These are phyloP conservation scores for Sporothrix curviconia DNA, from an alignment of 2,329 filamentous ascomycete genomes.

Conservation along the genomic window DNA sequence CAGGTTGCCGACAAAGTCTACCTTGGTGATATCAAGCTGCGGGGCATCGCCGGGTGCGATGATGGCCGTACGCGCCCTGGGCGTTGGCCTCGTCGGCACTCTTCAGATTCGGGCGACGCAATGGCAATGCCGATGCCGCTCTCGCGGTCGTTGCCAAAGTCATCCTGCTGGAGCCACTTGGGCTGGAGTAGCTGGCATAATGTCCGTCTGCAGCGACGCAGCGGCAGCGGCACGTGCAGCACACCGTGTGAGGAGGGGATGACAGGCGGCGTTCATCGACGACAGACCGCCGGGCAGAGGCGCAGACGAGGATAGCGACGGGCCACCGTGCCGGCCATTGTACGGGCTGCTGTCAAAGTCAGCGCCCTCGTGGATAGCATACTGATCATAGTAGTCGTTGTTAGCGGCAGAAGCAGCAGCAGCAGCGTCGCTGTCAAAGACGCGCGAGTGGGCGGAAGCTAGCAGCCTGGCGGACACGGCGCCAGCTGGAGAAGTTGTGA, in stretches of 20 bases:
- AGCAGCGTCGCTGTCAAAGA: conserved; percentile 34
- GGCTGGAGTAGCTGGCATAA: conserved; percentile 30
- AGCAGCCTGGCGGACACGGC: conserved; percentile 45
- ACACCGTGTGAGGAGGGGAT: conserved; percentile 55
- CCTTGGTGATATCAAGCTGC: conserved; percentile 38
- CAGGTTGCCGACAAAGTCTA: conserved; percentile 52
- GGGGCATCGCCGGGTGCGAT: conserved; percentile 22
- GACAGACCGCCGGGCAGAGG: conserved; percentile 15
- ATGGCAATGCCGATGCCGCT: conserved; percentile 59
- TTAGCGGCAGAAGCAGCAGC: conserved; percentile 11
- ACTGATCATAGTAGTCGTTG: no score
- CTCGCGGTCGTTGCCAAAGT: conserved; percentile 51
- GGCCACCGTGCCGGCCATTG: neutral
- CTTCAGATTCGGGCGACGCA: conserved; percentile 35
- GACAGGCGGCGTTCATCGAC: conserved; percentile 40
- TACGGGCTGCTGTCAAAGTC: neutral
- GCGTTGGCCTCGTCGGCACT: conserved; percentile 25
- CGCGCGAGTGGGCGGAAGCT: conserved; percentile 42
- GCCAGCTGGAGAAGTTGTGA: conserved; percentile 42
- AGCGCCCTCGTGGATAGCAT: neutral
- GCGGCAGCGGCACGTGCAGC: conserved; percentile 54
- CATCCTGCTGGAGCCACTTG: conserved; percentile 41
- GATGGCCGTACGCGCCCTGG: conserved; percentile 16
- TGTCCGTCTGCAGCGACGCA: conserved; percentile 45
- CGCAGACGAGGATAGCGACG: conserved; percentile 8